These are phyloP conservation scores for Peronospora destructor DNA, from an alignment of 352 stramenopile genomes.

Conservation along the genomic window DNA sequence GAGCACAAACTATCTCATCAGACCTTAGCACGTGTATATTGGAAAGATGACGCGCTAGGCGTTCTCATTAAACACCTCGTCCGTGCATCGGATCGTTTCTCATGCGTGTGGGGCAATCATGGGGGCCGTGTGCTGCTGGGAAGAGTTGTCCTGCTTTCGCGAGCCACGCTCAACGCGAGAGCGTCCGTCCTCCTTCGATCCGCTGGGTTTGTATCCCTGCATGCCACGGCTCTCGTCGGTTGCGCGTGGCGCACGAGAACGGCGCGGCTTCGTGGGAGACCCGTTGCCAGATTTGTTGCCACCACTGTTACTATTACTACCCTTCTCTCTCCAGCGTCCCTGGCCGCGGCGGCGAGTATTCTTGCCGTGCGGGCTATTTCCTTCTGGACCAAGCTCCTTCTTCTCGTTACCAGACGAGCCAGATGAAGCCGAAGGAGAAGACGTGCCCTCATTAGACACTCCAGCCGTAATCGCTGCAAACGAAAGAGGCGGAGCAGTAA, in stretches of 20 bases:
- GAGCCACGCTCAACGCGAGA: conserved; percentile 31
- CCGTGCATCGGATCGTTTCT: conserved; percentile 3
- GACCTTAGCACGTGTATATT: neutral
- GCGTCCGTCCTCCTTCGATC: conserved; percentile 35
- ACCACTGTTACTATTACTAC: conserved; percentile 31
- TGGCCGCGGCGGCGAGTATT: conserved; percentile 37
- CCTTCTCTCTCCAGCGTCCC: conserved; percentile 32
- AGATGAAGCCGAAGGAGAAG: conserved; percentile 21
- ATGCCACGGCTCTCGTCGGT: conserved; percentile 25
- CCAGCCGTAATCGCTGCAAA: conserved; percentile 38
- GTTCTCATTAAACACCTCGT: neutral
- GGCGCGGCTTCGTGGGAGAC: conserved; percentile 29
- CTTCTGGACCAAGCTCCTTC: conserved; percentile 11
- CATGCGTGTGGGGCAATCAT: conserved; percentile 35
- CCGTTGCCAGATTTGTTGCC: conserved; percentile 26
- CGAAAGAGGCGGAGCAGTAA: conserved; percentile 38
- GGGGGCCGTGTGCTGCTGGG: conserved; percentile 18
- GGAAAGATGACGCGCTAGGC: neutral
- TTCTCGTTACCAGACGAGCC: conserved; percentile 22
- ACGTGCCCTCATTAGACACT: conserved; percentile 17
- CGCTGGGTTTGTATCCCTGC: conserved; percentile 19
- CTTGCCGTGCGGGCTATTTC: conserved; percentile 19
- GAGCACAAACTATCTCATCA: no score
- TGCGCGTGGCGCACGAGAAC: conserved; percentile 22
- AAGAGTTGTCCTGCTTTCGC: conserved; percentile 30